Percentiles rank a stretch among this genome's conserved stretches.
Conservation (phyloP, 108 stramenopile genomes). For the Nitzschia putrida region DNA sequence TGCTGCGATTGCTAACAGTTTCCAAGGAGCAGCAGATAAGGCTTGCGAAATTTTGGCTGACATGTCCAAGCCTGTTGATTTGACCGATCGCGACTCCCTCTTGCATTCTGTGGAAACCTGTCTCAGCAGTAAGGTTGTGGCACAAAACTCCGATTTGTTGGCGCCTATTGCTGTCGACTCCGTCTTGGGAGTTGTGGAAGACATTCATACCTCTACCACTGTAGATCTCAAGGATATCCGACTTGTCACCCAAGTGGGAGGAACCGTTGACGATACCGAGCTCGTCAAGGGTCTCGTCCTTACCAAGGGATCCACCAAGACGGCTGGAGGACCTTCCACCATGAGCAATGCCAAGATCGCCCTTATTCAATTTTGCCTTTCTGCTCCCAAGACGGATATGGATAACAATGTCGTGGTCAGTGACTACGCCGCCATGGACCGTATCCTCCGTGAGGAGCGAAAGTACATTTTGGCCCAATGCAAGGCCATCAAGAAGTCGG, state of each 20-base stretch:
- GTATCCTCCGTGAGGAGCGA: conserved; percentile 96
- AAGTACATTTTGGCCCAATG: conserved; percentile 94
- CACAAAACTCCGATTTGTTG: conserved; percentile 92
- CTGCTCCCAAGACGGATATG: conserved; percentile 99
- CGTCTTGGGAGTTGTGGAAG: conserved; percentile 87
- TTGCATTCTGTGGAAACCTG: conserved; percentile 95
- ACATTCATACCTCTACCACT: conserved; percentile 66
- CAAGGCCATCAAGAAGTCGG: conserved; percentile 97
- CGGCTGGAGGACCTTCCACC: conserved; percentile 90
- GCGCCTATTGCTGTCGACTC: conserved; percentile 99
- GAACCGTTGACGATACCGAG: conserved; percentile 99
- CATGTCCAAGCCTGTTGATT: conserved; percentile 80
- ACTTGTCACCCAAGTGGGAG: conserved; percentile 96
- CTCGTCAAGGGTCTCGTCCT: conserved; percentile 94
- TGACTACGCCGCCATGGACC: conserved; percentile 99
- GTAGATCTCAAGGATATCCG: conserved; percentile 97
- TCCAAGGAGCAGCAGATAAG: conserved; percentile 76
- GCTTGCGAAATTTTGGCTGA: conserved; percentile 61
- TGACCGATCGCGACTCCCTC: conserved; percentile 81
- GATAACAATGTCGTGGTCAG: conserved; percentile 98
- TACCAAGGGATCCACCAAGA: conserved; percentile 89
- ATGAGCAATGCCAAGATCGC: conserved; percentile 96
- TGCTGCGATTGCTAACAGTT: conserved; percentile 90
- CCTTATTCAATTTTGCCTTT: conserved; percentile 95
- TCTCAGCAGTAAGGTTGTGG: conserved; percentile 94